A percentile compares a stretch with the other conserved stretches of the same genome.
These are phyloP conservation scores for Backusella australiensis DNA, from an alignment of 192 early-diverging fungal genomes.

Conservation along the genomic window DNA sequence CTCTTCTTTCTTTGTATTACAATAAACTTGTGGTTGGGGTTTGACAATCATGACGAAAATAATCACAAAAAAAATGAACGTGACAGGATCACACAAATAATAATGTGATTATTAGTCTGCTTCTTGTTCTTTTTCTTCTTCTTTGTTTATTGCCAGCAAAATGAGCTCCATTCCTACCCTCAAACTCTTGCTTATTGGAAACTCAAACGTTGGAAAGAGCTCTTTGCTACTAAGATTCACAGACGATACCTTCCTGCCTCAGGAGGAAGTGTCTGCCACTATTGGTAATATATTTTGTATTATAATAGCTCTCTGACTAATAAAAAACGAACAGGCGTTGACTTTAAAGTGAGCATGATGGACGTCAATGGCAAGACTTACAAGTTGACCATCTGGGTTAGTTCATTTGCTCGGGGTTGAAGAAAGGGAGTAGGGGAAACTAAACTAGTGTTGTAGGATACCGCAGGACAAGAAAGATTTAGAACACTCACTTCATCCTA, in stretches of 20 bases:
- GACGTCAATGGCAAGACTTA: constrained; percentile 83
- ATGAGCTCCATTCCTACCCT: constrained; percentile 61
- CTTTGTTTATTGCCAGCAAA: neutral
- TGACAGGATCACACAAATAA: constrained; percentile 4
- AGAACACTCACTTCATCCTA: constrained; percentile 97
- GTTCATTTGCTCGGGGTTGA: neutral
- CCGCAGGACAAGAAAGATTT: constrained; percentile 98
- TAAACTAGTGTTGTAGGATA: constrained; percentile 52
- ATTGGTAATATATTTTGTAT: constrained; percentile 49
- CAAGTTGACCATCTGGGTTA: constrained; percentile 96
- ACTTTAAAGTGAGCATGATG: constrained; percentile 95
- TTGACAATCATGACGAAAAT: constrained; percentile 1
- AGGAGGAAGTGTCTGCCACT: constrained; percentile 89
- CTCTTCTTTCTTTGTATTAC: no score
- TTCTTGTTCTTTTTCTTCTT: neutral
- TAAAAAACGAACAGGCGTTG: constrained; percentile 65
- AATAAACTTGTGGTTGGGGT: neutral
- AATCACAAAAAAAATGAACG: neutral
- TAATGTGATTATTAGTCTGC: neutral
- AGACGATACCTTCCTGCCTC: constrained; percentile 90
- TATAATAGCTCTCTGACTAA: neutral
- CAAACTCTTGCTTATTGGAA: constrained; percentile 94
- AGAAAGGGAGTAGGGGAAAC: no score
- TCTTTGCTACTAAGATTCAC: constrained; percentile 91
- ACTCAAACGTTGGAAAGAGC: constrained; percentile 94